These are phyloP conservation scores for Westerdykella aurantiaca DNA, from an alignment of 2,329 filamentous ascomycete species.

Conservation along the genomic window DNA sequence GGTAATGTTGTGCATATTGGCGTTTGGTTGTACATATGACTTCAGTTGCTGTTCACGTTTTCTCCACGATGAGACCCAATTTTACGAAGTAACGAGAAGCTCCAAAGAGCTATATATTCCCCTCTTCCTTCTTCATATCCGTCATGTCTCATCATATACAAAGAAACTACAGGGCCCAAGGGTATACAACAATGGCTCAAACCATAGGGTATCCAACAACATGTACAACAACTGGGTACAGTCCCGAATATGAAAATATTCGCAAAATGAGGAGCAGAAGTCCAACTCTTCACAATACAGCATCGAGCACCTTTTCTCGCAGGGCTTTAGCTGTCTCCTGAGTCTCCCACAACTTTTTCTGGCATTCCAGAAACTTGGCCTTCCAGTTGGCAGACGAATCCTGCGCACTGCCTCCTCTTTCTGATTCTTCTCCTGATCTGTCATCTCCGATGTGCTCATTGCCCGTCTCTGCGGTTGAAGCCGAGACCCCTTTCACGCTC, in stretches of 20 bases:
- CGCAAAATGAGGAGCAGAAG: no score
- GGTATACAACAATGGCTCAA: neutral
- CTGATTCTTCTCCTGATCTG: conserved; percentile 2
- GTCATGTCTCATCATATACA: no score
- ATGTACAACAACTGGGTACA: no score
- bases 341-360: conserved; percentile 31
- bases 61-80: no score
- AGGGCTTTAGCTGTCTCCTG: conserved; percentile 31
- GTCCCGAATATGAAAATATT: no score
- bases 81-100: no score
- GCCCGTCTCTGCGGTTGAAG: conserved; percentile 8
- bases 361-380: conserved; percentile 28
- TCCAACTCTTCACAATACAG: conserved; percentile 25
- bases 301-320: conserved; percentile 37
- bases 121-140: no score
- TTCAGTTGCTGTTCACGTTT: no score
- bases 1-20: no score
- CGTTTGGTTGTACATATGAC: no score
- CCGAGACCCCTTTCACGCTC: conserved; percentile 36
- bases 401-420: conserved; percentile 8
- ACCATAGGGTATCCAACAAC: neutral
- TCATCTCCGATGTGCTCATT: conserved; percentile 1
- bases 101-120: no score
- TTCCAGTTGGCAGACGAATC: conserved; percentile 25
- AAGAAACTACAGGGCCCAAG: neutral